These are phyloP conservation scores for Wallacemonas rigidus DNA, from an alignment of 208 protist species.

Conservation along the genomic window DNA sequence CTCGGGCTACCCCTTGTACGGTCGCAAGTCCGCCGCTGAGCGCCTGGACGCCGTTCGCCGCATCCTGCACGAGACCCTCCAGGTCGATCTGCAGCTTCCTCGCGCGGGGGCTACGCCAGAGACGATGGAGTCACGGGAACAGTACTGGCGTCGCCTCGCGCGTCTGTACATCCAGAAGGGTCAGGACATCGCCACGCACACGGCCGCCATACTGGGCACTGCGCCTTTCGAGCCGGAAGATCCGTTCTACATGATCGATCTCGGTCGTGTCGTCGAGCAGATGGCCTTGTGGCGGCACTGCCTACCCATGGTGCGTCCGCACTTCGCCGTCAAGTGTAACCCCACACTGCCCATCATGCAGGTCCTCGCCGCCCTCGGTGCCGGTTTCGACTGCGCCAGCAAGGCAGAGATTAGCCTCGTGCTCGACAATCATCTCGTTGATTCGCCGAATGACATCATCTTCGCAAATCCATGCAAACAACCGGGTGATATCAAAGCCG, in stretches of 20 bases:
- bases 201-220: neutral
- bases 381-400: conserved; percentile 86
- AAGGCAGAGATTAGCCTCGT: conserved; percentile 63
- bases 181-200: neutral
- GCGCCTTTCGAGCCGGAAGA: conserved; percentile 43
- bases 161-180: conserved; percentile 39
- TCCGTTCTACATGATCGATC: conserved; percentile 81
- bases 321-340: conserved; percentile 91
- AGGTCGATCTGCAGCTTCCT: conserved; percentile 29
- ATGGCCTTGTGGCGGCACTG: conserved; percentile 58
- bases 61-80: conserved; percentile 28
- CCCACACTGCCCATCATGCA: conserved; percentile 50
- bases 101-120: conserved; percentile 3
- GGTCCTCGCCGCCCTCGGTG: conserved; percentile 59
- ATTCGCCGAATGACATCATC: conserved; percentile 59
- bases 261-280: conserved; percentile 70
- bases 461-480: conserved; percentile 92
- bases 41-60: conserved; percentile 33
- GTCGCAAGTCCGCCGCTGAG: conserved; percentile 31
- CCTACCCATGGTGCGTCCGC: conserved; percentile 73
- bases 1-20: conserved; percentile 47
- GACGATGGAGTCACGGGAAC: conserved; percentile 41
- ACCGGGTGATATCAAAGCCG: conserved; percentile 53
- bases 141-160: conserved; percentile 52
- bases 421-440: conserved; percentile 35